phyloP scores from a whole-genome alignment of 2,329 filamentous ascomycete genomes.

The Alternaria sp. region DNA sequence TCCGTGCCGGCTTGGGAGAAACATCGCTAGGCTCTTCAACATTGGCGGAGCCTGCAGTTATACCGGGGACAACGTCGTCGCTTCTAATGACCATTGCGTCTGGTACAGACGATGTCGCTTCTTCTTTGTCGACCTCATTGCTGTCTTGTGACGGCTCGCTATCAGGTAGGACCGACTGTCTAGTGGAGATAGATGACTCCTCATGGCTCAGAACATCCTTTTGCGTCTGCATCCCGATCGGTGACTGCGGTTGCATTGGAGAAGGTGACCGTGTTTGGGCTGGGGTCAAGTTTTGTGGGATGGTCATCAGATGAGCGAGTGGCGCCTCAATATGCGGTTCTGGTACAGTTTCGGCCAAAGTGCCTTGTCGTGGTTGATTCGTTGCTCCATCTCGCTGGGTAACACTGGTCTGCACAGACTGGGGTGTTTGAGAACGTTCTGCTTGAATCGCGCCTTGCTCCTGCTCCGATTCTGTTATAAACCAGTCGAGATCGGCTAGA shows the following conservation, averaged over 20 bases:
- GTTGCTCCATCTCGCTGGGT: not conserved
- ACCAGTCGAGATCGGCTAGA: conserved; percentile 49
- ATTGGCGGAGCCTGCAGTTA: not conserved
- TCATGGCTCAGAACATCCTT: not conserved
- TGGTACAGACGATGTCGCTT: not conserved
- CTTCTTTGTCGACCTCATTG: not conserved
- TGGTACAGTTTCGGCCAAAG: not conserved
- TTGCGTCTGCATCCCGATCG: not conserved
- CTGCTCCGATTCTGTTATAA: conserved; percentile 10
- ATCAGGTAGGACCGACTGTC: not conserved
- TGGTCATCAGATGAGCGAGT: not conserved
- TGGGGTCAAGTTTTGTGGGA: not conserved
- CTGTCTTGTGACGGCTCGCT: not conserved
- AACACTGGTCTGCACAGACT: not conserved
- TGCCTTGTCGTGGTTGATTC: not conserved
- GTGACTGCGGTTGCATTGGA: not conserved
- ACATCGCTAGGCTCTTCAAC: not conserved
- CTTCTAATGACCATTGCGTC: not conserved
- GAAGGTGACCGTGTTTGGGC: not conserved
- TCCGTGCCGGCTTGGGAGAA: not conserved
- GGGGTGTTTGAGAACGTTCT: not conserved
- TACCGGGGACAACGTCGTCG: not conserved
- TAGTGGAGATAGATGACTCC: not conserved
- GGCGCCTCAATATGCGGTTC: not conserved
- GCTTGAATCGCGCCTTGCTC: not conserved